phyloP scores from a whole-genome alignment of 2,329 filamentous ascomycete genomes.

The Dryadomyces quercivorus region DNA sequence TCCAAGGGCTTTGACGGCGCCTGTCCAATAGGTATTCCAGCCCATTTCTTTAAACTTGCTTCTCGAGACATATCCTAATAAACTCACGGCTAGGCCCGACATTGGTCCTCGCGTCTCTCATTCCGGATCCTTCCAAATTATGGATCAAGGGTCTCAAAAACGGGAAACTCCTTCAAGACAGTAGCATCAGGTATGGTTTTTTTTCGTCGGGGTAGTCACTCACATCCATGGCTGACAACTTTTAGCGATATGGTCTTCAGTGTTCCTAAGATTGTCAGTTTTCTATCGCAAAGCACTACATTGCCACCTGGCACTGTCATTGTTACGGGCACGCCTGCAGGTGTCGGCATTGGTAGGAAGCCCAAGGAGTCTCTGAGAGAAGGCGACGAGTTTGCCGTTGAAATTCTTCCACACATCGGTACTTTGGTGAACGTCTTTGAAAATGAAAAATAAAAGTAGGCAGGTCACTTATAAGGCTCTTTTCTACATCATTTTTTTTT shows the following conservation, averaged over 20 bases:
- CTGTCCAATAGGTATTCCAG: constrained; percentile 28
- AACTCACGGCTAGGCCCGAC: constrained; percentile 25
- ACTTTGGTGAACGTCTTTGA: constrained; percentile 9
- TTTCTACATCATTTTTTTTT: too few relatives aligned
- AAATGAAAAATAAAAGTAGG: too few relatives aligned
- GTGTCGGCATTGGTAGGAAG: constrained; percentile 25
- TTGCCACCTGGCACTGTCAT: constrained; percentile 26
- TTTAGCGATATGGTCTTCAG: constrained; percentile 40
- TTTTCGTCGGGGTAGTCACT: neutral
- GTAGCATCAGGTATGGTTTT: constrained; percentile 3
- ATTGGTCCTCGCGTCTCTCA: constrained; percentile 29
- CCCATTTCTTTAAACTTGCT: neutral
- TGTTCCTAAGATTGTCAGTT: constrained; percentile 31
- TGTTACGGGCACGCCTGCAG: constrained; percentile 30
- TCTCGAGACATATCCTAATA: neutral
- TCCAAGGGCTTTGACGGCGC: constrained; percentile 47
- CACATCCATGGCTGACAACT: neutral
- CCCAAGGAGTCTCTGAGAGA: constrained; percentile 24
- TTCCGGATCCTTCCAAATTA: constrained; percentile 29
- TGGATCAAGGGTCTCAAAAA: constrained; percentile 34
- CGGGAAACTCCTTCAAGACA: constrained; percentile 9
- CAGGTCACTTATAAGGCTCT: too few relatives aligned
- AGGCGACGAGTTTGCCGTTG: constrained; percentile 29
- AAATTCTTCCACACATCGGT: constrained; percentile 29
- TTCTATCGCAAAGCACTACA: constrained; percentile 30